These are phyloP conservation scores for Colletotrichum limetticola DNA, from an alignment of 2,329 filamentous ascomycete genomes.

Conservation along the genomic window DNA sequence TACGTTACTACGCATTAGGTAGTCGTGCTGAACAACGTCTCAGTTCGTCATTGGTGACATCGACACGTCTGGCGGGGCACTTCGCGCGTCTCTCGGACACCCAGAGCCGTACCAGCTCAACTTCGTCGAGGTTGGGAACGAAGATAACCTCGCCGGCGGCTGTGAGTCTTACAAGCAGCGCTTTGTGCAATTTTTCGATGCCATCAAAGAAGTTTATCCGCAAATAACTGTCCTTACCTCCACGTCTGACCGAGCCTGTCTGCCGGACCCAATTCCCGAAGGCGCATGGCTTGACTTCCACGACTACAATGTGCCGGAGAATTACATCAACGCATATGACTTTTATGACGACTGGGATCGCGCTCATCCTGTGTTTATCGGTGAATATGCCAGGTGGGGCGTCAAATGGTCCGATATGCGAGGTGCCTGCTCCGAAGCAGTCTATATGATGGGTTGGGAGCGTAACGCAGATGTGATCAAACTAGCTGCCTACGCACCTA, in stretches of 20 bases:
- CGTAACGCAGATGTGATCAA: constrained; percentile 9
- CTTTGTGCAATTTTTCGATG: not conserved
- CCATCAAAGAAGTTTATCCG: not conserved
- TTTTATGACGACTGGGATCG: constrained; percentile 5
- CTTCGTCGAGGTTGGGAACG: too few species aligned
- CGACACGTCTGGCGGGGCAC: too few species aligned
- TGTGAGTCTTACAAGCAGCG: not conserved
- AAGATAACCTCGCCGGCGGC: too few species aligned
- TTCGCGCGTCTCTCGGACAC: too few species aligned
- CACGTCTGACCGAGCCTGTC: not conserved
- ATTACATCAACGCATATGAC: not conserved
- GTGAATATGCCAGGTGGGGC: constrained; percentile 6
- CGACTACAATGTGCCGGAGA: constrained; percentile 6
- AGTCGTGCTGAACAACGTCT: too few species aligned
- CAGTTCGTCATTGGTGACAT: too few species aligned
- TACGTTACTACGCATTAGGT: too few species aligned
- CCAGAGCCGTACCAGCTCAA: too few species aligned
- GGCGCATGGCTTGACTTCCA: constrained; percentile 10
- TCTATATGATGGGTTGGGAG: constrained; percentile 10
- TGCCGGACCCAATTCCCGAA: constrained; percentile 2
- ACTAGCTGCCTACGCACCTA: not conserved
- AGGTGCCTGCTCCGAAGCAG: constrained; percentile 2
- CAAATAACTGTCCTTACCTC: not conserved
- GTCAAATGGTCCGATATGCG: not conserved
- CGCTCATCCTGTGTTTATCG: constrained; percentile 1